A percentile compares a stretch with the other conserved stretches of the same genome.
Conservation (phyloP, 495 filamentous ascomycete genomes). For the Oidiodendron maius region DNA sequence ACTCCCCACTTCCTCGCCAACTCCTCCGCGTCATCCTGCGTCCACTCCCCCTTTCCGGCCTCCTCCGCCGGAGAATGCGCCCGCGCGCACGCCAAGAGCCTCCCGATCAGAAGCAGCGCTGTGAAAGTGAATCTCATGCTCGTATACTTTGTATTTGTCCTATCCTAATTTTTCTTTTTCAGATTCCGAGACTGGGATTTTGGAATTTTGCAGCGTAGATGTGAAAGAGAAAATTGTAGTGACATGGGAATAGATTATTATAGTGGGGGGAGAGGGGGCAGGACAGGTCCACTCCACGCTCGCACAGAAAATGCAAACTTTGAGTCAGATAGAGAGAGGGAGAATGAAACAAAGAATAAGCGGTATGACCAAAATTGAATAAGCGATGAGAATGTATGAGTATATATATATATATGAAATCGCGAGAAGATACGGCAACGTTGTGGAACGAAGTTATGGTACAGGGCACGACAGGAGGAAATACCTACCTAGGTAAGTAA, state of each 20-base stretch:
- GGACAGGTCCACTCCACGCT: too few relatives aligned
- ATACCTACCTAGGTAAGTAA: too few relatives aligned
- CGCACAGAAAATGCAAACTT: too few relatives aligned
- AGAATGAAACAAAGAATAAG: too few relatives aligned
- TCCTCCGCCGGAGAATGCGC: background rate
- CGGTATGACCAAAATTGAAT: too few relatives aligned
- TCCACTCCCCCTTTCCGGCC: conserved; percentile 23
- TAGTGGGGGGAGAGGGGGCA: background rate
- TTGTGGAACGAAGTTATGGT: too few relatives aligned
- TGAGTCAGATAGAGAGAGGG: too few relatives aligned
- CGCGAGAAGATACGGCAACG: too few relatives aligned
- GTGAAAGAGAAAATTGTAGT: background rate
- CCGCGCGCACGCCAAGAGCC: background rate
- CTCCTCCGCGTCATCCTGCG: conserved; percentile 35
- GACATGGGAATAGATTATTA: background rate
- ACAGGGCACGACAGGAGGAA: too few relatives aligned
- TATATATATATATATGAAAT: too few relatives aligned
- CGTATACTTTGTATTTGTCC: too few relatives aligned
- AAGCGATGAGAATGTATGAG: too few relatives aligned
- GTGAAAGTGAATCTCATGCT: background rate
- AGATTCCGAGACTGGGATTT: background rate
- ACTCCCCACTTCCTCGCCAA: conserved; percentile 49
- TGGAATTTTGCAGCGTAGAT: background rate
- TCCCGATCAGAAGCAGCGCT: background rate
- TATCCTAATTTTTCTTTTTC: background rate